phyloP scores from a whole-genome alignment of 257 asterid species.

The Avicennia marina region DNA sequence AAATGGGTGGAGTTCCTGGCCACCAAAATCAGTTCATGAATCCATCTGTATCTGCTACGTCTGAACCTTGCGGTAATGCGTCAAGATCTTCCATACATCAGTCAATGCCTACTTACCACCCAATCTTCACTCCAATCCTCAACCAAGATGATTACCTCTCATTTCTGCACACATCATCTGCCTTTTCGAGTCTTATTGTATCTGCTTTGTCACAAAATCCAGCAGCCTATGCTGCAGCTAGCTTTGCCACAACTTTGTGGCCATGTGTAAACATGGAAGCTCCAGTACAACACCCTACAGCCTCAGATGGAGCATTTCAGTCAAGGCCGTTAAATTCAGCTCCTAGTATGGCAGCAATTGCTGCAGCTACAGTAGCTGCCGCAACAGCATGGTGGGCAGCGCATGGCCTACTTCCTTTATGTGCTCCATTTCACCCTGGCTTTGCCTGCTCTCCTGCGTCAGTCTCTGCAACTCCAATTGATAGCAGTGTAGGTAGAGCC shows the following conservation, averaged over 20 bases:
- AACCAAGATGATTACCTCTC: slow-evolving; percentile 62
- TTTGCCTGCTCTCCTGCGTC: slow-evolving; percentile 52
- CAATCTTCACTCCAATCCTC: slow-evolving; percentile 48
- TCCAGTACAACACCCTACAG: slow-evolving; percentile 33
- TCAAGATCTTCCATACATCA: slow-evolving; percentile 55
- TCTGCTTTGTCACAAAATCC: slow-evolving; percentile 84
- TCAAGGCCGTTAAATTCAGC: slow-evolving; percentile 37
- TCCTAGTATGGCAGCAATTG: slow-evolving; percentile 76
- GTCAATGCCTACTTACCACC: slow-evolving; percentile 59
- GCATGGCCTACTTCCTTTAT: slow-evolving; percentile 83
- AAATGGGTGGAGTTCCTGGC: slow-evolving; percentile 37
- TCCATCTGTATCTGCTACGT: slow-evolving; percentile 41
- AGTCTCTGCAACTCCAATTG: slow-evolving; percentile 39
- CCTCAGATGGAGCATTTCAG: slow-evolving; percentile 33
- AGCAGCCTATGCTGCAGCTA: slow-evolving; percentile 91
- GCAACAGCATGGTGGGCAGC: slow-evolving; percentile 99
- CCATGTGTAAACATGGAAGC: slow-evolving; percentile 51
- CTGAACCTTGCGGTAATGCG: slow-evolving; percentile 44
- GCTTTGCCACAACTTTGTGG: slow-evolving; percentile 76
- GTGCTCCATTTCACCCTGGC: slow-evolving; percentile 69
- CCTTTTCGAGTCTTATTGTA: slow-evolving; percentile 70
- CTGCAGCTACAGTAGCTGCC: slow-evolving; percentile 95
- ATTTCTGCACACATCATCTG: slow-evolving; percentile 52
- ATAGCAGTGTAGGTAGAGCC: slow-evolving; percentile 34
- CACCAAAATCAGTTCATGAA: slow-evolving; percentile 40